Evolutionary conservation across 2,329 filamentous ascomycete genomes (phyloP).

Genomic region (Aspergillus awamori): DNA sequence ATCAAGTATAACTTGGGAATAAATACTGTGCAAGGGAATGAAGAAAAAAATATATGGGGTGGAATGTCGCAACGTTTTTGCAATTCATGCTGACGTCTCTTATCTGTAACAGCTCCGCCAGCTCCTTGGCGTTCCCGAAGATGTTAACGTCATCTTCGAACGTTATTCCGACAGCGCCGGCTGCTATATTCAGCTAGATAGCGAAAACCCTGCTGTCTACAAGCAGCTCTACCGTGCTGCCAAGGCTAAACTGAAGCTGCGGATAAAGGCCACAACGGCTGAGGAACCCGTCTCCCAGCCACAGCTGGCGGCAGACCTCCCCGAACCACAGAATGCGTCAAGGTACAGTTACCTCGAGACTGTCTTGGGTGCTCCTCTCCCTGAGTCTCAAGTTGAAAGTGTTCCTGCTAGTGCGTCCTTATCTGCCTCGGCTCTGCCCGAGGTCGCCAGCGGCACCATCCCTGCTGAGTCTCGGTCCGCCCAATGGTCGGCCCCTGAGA

Average conservation of each 20-base stretch:
- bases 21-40: neutral
- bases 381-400: constrained; percentile 21
- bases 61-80: neutral
- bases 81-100: constrained; percentile 25
- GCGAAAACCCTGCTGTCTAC: constrained; percentile 78
- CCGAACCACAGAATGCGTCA: constrained; percentile 25
- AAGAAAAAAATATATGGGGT: neutral
- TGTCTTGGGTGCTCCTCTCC: constrained; percentile 39
- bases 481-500: constrained; percentile 14
- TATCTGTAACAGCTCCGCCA: constrained; percentile 63
- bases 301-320: constrained; percentile 15
- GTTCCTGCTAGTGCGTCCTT: constrained; percentile 15
- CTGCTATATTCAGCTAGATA: constrained; percentile 77
- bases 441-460: constrained; percentile 11
- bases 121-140: constrained; percentile 65
- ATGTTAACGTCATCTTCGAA: constrained; percentile 72
- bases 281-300: constrained; percentile 26
- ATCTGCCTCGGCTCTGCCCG: constrained; percentile 12
- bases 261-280: constrained; percentile 70
- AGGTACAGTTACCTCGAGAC: constrained; percentile 48
- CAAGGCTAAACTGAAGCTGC: constrained; percentile 97
- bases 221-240: constrained; percentile 96
- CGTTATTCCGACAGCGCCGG: constrained; percentile 93
- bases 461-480: constrained; percentile 12
- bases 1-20: neutral